These are phyloP conservation scores for Trapa incisa DNA, from an alignment of 345 rosid genomes.

Conservation along the genomic window DNA sequence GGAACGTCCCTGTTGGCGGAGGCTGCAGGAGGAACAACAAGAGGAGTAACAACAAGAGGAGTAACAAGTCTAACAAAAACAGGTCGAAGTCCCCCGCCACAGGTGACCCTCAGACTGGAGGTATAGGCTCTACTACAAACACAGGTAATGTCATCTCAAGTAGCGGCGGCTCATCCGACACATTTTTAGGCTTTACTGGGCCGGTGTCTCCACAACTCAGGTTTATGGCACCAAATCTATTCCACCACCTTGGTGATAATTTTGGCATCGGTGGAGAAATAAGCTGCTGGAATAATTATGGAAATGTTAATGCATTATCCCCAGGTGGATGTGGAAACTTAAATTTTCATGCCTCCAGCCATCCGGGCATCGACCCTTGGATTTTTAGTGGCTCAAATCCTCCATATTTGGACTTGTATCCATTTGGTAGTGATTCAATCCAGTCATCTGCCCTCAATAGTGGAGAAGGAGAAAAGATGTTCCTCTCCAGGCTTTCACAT, in stretches of 20 bases:
- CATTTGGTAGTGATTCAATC: not conserved
- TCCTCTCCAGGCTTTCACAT: slow-evolving; percentile 16
- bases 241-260: slow-evolving; percentile 24
- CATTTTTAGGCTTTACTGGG: not conserved
- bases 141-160: not conserved
- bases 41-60: slow-evolving; percentile 19
- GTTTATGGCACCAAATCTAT: slow-evolving; percentile 10
- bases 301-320: slow-evolving; percentile 7
- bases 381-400: not conserved
- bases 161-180: not conserved
- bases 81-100: slow-evolving; percentile 31
- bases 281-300: slow-evolving; percentile 27
- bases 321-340: slow-evolving; percentile 7
- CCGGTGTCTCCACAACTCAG: not conserved
- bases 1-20: slow-evolving; percentile 86
- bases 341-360: slow-evolving; percentile 25
- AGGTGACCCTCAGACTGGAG: slow-evolving; percentile 12
- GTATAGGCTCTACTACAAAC: slow-evolving; percentile 3
- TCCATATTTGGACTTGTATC: not conserved
- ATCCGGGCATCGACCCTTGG: slow-evolving; percentile 12
- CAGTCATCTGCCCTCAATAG: slow-evolving; percentile 14
- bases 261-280: slow-evolving; percentile 21
- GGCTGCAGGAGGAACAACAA: slow-evolving; percentile 81
- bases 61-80: slow-evolving; percentile 29
- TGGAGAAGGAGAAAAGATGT: not conserved